These are phyloP conservation scores for Ilyonectria destructans DNA, from an alignment of 2,329 filamentous ascomycete species.

Conservation along the genomic window DNA sequence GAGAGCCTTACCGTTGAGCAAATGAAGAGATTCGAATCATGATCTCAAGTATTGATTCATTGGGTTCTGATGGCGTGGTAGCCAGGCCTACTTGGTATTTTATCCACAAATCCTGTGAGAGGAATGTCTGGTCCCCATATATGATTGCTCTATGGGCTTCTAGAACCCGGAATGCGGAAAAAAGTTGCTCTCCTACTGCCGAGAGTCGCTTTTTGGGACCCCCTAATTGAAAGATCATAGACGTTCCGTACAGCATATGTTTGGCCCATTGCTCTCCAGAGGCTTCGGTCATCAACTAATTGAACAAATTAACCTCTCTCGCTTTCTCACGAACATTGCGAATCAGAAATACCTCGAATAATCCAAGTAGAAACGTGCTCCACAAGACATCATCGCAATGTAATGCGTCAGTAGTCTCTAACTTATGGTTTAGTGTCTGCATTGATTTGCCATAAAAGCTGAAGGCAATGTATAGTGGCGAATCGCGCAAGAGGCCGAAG, in stretches of 20 bases:
- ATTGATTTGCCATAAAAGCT: conserved; percentile 42
- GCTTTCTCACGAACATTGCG: fast-evolving
- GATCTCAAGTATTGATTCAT: conserved; percentile 21
- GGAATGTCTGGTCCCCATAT: conserved; percentile 41
- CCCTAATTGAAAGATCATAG: conserved; percentile 39
- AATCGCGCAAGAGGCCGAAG: background rate
- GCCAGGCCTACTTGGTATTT: fast-evolving
- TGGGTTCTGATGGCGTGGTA: fast-evolving
- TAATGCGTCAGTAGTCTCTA: conserved; percentile 10
- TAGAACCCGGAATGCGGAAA: conserved; percentile 41
- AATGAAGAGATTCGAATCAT: conserved; percentile 40
- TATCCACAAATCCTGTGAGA: conserved; percentile 31
- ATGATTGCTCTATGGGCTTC: conserved; percentile 48
- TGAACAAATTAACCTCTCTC: background rate
- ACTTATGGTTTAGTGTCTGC: conserved; percentile 22
- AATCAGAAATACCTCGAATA: conserved; percentile 46
- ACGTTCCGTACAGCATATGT: conserved; percentile 50
- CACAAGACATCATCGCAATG: conserved; percentile 40
- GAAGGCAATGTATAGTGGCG: conserved; percentile 32
- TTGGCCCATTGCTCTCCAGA: conserved; percentile 47
- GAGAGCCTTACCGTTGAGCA: conserved; percentile 34
- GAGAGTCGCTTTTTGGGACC: background rate
- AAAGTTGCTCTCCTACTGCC: conserved; percentile 31
- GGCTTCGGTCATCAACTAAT: conserved; percentile 47
- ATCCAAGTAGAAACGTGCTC: conserved; percentile 47